A percentile compares a stretch with the other conserved stretches of the same genome.
Evolutionary conservation across 176 grass and related monocot species (phyloP).

Genomic region (Bromus sterilis): DNA sequence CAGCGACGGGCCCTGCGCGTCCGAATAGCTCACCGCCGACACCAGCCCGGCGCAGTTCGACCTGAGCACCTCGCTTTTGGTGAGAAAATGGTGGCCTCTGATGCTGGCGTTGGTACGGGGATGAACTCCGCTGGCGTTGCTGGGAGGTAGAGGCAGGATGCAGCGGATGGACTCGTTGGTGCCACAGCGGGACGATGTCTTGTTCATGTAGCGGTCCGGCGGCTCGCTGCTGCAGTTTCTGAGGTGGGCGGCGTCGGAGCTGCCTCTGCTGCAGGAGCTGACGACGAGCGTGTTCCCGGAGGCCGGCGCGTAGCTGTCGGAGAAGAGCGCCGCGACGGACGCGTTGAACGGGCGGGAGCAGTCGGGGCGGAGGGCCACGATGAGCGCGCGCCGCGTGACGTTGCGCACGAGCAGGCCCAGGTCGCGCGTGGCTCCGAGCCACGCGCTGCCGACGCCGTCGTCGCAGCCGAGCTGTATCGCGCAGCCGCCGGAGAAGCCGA

Average conservation of each 20-base stretch:
- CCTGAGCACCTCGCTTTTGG: neutral
- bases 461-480: neutral
- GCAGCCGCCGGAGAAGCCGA: conserved; percentile 51
- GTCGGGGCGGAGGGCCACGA: neutral
- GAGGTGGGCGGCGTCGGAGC: neutral
- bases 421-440: neutral
- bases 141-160: neutral
- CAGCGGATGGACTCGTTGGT: conserved; percentile 6
- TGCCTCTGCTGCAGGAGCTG: neutral
- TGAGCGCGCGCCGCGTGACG: conserved; percentile 25
- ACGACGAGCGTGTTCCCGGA: neutral
- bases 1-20: neutral
- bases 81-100: neutral
- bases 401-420: conserved; percentile 30
- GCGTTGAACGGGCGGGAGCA: conserved; percentile 25
- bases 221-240: conserved; percentile 17
- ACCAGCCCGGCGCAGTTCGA: neutral
- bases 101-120: neutral
- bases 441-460: neutral
- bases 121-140: neutral
- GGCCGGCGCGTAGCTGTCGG: neutral
- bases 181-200: neutral
- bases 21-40: conserved; percentile 6
- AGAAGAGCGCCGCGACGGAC: conserved; percentile 8
- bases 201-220: neutral